Conservation (phyloP, 2,329 filamentous ascomycete genomes). For the Diaporthe sp. region DNA sequence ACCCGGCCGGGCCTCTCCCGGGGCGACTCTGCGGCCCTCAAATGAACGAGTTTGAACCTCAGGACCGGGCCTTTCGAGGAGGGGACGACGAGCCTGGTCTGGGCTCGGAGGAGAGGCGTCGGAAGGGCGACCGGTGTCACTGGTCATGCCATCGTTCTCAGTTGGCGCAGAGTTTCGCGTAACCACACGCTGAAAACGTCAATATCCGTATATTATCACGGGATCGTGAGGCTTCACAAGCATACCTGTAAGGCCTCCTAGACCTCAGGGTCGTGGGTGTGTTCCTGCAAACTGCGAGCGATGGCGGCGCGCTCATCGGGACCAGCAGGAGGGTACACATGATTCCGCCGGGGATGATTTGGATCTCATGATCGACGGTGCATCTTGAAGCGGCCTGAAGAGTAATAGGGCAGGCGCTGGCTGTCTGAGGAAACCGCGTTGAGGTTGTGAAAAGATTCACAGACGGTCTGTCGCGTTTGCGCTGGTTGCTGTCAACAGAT, state of each 20-base stretch:
- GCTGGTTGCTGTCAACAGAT: not conserved
- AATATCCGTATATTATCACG: not conserved
- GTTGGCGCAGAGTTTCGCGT: not conserved
- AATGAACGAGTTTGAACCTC: not conserved
- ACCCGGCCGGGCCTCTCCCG: not conserved
- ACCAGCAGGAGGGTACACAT: not conserved
- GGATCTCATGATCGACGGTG: not conserved
- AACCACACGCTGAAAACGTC: not conserved
- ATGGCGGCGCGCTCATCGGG: not conserved
- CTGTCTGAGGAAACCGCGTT: not conserved
- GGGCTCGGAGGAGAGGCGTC: not conserved
- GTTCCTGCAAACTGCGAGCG: not conserved
- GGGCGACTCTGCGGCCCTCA: not conserved
- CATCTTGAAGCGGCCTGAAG: not conserved
- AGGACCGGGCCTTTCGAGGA: not conserved
- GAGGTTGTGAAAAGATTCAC: not conserved
- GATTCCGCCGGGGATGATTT: not conserved
- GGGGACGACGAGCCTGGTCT: not conserved
- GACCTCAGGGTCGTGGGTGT: conserved; percentile 10
- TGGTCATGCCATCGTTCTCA: not conserved
- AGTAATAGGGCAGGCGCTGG: not conserved
- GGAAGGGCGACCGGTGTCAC: not conserved
- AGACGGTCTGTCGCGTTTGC: not conserved
- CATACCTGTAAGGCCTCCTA: conserved; percentile 20
- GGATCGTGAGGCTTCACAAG: not conserved